Conservation (phyloP, 1,139 yeast species). For the Zygotorulaspora mrakii region DNA sequence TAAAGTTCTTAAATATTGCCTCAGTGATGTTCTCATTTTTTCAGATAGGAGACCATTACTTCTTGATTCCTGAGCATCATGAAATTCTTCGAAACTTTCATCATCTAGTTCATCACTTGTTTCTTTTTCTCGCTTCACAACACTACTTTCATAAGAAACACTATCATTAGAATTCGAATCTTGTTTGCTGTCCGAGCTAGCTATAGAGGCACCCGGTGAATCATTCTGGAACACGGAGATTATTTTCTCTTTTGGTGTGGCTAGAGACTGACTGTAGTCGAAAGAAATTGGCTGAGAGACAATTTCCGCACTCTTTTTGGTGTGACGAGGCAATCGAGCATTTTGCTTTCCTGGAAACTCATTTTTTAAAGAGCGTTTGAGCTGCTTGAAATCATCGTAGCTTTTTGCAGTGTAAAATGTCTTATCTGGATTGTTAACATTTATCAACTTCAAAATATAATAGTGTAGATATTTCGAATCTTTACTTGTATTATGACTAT, state of each 20-base stretch:
- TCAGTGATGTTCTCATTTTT: conserved; percentile 65
- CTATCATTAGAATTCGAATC: conserved; percentile 16
- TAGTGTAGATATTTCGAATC: conserved; percentile 10
- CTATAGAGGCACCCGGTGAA: conserved; percentile 16
- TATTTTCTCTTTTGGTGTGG: conserved; percentile 22
- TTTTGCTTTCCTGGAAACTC: conserved; percentile 68
- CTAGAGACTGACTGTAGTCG: conserved; percentile 6
- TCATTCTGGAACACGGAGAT: conserved; percentile 16
- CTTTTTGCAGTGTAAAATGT: conserved; percentile 54
- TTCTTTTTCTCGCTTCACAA: too few species aligned
- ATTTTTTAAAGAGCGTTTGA: conserved; percentile 50
- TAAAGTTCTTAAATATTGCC: conserved; percentile 64
- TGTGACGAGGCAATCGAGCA: conserved; percentile 60
- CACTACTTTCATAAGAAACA: conserved; percentile 18
- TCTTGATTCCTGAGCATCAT: conserved; percentile 28
- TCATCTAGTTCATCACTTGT: conserved; percentile 24
- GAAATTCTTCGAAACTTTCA: conserved; percentile 25
- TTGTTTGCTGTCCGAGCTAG: conserved; percentile 17
- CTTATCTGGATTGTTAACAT: conserved; percentile 26
- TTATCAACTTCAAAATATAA: conserved; percentile 10
- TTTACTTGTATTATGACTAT: conserved; percentile 12
- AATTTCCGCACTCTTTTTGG: conserved; percentile 38
- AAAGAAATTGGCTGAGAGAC: conserved; percentile 12
- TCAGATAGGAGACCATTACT: conserved; percentile 49
- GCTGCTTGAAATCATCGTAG: conserved; percentile 59